These are phyloP conservation scores for Litchi chinensis DNA, from an alignment of 345 rosid species.

Conservation along the genomic window DNA sequence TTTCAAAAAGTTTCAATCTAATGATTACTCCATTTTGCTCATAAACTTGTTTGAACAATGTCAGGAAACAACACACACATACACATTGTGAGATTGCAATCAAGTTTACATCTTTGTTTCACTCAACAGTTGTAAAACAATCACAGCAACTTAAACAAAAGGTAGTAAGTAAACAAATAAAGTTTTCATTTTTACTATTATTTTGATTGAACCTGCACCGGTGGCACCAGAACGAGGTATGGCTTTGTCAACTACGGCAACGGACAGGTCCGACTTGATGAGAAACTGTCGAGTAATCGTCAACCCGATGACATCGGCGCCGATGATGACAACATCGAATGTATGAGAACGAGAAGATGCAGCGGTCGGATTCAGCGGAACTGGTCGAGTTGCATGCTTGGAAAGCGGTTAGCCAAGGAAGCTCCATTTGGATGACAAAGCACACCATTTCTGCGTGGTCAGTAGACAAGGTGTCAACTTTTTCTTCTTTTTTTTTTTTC, in stretches of 20 bases:
- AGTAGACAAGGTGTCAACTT: slow-evolving; percentile 14
- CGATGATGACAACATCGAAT: slow-evolving; percentile 71
- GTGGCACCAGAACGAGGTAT: slow-evolving; percentile 93
- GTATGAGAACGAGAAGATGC: slow-evolving; percentile 42
- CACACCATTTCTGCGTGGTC: neutral
- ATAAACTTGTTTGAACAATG: neutral
- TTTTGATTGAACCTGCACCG: slow-evolving; percentile 43
- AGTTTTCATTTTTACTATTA: no score
- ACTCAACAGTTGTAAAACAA: neutral
- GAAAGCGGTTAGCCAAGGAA: slow-evolving; percentile 26
- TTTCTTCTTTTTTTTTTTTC: neutral
- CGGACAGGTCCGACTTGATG: slow-evolving; percentile 68
- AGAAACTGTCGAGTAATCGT: slow-evolving; percentile 81
- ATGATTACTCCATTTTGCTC: neutral
- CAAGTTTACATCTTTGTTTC: neutral
- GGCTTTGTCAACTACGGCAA: slow-evolving; percentile 81
- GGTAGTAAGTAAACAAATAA: no score
- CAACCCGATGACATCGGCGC: slow-evolving; percentile 87
- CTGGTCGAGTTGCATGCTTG: slow-evolving; percentile 6
- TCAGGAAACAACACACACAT: neutral
- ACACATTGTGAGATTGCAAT: neutral
- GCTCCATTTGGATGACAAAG: slow-evolving; percentile 23
- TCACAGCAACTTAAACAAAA: no score
- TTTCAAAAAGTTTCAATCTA: no score
- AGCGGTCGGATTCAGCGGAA: slow-evolving; percentile 10